Base-by-base conservation (phyloP, 257 asterid species). In the Misopates orontium region DNA sequence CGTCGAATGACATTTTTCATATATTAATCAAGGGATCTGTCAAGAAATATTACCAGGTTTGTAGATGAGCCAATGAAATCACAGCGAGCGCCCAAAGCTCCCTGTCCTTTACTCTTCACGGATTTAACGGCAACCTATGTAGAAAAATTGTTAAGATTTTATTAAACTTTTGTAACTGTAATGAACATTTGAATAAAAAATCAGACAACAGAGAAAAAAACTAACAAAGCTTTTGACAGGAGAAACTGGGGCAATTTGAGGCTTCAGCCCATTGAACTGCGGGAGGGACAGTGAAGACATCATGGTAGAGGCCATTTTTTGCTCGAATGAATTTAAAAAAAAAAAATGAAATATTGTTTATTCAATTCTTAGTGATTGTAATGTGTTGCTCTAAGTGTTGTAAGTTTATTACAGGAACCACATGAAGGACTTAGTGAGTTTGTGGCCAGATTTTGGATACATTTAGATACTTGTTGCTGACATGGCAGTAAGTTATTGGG, bases 31-130 rank as follows among this genome's bases (percentile, higher is more conserved):
- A n/a, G n/a, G n/a, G n/a, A n/a, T n/a, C n/a, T n/a, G n/a, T n/a
- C n/a, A n/a, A n/a, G n/a, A n/a, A n/a, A 12, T 2, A 28, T 58
- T 79, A 92, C 96, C 95, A 93, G 66, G 64, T 93, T 93, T 0
- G 98, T 93, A 14, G 96, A 66, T 16, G 98, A 93, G 76, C 98
- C 97, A 65, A 93, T 89, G 94, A 84, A 93, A 71, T 78, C 97
- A 42, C 97, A 93, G 16, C 97, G 97, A 25, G 90, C 95, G 2
- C 95, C 95, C 70, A 84, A 41, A 16, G 85, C 93, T 40, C 97
- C 92, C 36, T 71, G 81, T 15, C 93, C 92, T 58, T 71, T 80
- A 15, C 85, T 75, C 70, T 78, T 84, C 81, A 78, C 60, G 71
- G 93, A 84, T 24, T 50, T 83, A 42, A 64, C 71, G 8, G 75